Evolutionary conservation across 208 protist genomes (phyloP).

Genomic region (Wallacemonas collosoma): DNA sequence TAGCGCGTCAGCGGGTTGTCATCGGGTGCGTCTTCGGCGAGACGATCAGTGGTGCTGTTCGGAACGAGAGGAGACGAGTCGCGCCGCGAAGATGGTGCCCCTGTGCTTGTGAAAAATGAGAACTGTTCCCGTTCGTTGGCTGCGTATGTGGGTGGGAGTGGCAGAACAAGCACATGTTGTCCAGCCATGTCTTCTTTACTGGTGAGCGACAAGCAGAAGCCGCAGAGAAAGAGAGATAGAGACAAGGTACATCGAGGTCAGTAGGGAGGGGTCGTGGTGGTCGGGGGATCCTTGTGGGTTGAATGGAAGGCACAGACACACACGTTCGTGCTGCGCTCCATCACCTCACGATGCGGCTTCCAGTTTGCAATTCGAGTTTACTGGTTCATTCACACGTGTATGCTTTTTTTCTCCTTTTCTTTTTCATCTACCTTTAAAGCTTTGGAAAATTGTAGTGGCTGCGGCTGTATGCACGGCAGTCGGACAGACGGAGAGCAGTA

Average conservation of each 20-base stretch:
- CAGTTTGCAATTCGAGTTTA: not conserved
- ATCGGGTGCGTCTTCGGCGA: not conserved
- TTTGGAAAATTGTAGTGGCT: no score
- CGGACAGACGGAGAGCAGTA: no score
- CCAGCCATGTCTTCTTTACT: constrained; percentile 19
- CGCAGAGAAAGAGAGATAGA: constrained; percentile 4
- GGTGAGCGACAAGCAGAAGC: not conserved
- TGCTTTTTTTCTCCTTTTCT: no score
- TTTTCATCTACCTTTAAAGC: no score
- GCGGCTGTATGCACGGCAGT: no score
- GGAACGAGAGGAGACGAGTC: no score
- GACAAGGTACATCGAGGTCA: not conserved
- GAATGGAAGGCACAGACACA: no score
- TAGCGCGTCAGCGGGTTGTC: constrained; percentile 42
- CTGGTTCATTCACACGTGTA: not conserved
- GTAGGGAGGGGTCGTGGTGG: no score
- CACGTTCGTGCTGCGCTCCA: no score
- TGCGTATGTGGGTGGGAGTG: constrained; percentile 50
- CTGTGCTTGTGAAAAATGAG: constrained; percentile 32
- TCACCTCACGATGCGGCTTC: no score
- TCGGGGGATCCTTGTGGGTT: no score
- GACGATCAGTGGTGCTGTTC: no score
- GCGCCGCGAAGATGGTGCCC: not conserved
- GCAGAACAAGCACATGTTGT: constrained; percentile 58
- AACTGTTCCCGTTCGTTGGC: constrained; percentile 29